Conservation (phyloP, 345 rosid species). For the Gossypium australe region DNA sequence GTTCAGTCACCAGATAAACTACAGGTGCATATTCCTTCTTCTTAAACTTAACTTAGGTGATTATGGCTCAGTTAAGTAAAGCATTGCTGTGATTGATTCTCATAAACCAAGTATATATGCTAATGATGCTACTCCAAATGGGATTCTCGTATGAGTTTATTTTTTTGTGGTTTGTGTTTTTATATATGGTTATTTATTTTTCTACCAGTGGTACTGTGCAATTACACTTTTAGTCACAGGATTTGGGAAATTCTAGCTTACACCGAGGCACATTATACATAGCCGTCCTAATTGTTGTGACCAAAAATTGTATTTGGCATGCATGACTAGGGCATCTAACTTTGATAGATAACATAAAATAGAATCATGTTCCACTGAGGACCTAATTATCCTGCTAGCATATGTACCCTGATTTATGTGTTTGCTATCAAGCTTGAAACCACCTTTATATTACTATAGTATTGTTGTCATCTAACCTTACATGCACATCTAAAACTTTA, state of each 20-base stretch:
- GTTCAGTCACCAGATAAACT: conserved; percentile 94
- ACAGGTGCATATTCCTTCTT: conserved; percentile 43
- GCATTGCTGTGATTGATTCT: neutral
- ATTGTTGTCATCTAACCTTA: neutral
- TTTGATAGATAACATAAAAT: neutral
- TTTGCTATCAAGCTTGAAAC: neutral
- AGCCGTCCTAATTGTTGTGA: too few relatives aligned
- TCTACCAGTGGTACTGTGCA: neutral
- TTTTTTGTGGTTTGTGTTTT: neutral
- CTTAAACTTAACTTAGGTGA: neutral
- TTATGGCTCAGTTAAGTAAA: neutral
- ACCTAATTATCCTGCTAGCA: neutral
- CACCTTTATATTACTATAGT: neutral
- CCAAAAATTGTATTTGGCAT: too few relatives aligned
- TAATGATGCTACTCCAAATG: neutral
- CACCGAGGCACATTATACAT: too few relatives aligned
- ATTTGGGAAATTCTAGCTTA: neutral
- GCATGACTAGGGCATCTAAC: neutral
- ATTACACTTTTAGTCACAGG: neutral
- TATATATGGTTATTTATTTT: neutral
- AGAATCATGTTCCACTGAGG: neutral
- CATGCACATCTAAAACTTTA: neutral
- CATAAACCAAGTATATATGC: neutral
- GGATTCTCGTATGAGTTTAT: neutral
- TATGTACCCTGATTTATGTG: neutral